Evolutionary conservation across 805 yeast species (phyloP).

Genomic region (Suhomyces faveliae): DNA sequence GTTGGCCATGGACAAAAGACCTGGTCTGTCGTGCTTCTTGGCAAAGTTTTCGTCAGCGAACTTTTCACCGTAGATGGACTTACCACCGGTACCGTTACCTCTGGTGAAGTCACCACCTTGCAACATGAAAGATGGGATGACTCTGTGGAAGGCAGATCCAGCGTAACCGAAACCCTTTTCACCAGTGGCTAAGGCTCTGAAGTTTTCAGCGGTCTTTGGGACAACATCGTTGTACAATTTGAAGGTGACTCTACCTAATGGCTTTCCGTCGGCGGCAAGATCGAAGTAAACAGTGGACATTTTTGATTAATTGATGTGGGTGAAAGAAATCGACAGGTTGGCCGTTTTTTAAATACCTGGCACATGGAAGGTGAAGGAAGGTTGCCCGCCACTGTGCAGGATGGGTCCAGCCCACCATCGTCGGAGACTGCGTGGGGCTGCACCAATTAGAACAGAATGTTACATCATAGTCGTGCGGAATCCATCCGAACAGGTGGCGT

Average conservation of each 20-base stretch:
- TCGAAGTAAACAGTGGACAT: slow-evolving; percentile 82
- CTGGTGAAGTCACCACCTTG: slow-evolving; percentile 51
- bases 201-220: slow-evolving; percentile 95
- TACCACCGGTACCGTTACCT: slow-evolving; percentile 47
- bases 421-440: slow-evolving; percentile 1
- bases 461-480: slow-evolving; percentile 6
- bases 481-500: not conserved
- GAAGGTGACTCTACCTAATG: slow-evolving; percentile 80
- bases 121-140: slow-evolving; percentile 48
- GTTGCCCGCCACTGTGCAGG: slow-evolving; percentile 4
- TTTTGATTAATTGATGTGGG: slow-evolving; percentile 1
- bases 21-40: slow-evolving; percentile 74
- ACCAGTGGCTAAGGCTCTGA: slow-evolving; percentile 83
- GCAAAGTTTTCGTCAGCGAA: slow-evolving; percentile 76
- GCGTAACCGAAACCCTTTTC: slow-evolving; percentile 47
- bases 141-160: slow-evolving; percentile 46
- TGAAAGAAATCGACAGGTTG: slow-evolving; percentile 3
- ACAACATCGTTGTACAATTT: slow-evolving; percentile 85
- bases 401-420: not conserved
- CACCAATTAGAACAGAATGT: slow-evolving; percentile 2
- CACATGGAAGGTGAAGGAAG: slow-evolving; percentile 5
- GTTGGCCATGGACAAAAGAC: slow-evolving; percentile 92
- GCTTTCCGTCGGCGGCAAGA: slow-evolving; percentile 67
- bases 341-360: slow-evolving; percentile 3
- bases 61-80: slow-evolving; percentile 62